Evolutionary conservation across 2,329 filamentous ascomycete genomes (phyloP).

Genomic region (Aspergillus latus): DNA sequence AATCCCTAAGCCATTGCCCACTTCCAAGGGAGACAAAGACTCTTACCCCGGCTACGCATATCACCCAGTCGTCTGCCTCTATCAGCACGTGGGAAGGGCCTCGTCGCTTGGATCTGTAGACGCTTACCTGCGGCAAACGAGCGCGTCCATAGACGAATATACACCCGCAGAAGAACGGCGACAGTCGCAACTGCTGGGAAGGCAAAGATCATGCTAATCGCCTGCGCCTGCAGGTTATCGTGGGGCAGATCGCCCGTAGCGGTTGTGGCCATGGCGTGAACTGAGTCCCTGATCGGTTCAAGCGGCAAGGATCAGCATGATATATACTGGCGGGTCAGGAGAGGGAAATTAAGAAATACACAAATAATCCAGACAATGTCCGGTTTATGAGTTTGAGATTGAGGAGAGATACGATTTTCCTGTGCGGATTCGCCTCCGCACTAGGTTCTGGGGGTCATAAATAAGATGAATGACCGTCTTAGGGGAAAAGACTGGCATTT

Average conservation of each 20-base stretch:
- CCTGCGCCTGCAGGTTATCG: constrained; percentile 19
- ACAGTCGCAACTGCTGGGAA: constrained; percentile 19
- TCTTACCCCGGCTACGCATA: constrained; percentile 9
- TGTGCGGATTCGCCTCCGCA: no score
- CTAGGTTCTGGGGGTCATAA: no score
- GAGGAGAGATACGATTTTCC: no score
- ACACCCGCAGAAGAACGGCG: constrained; percentile 20
- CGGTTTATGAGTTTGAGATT: no score
- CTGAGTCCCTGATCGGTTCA: no score
- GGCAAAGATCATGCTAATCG: constrained; percentile 18
- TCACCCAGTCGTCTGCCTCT: constrained; percentile 15
- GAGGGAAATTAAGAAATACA: no score
- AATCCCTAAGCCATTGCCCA: not conserved
- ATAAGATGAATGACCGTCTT: no score
- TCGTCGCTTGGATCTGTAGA: no score
- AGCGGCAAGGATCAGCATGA: not conserved
- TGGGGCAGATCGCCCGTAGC: not conserved
- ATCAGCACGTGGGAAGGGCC: not conserved
- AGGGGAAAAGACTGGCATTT: no score
- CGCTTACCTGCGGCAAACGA: constrained; percentile 19
- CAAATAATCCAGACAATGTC: no score
- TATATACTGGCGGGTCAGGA: no score
- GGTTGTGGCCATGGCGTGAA: no score
- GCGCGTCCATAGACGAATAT: constrained; percentile 17
- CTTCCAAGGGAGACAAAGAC: not conserved